Evolutionary conservation across 805 yeast species (phyloP), one percentile per base, ranked within the genome.

Genomic region (Nakazawaea ishiwadae): DNA sequence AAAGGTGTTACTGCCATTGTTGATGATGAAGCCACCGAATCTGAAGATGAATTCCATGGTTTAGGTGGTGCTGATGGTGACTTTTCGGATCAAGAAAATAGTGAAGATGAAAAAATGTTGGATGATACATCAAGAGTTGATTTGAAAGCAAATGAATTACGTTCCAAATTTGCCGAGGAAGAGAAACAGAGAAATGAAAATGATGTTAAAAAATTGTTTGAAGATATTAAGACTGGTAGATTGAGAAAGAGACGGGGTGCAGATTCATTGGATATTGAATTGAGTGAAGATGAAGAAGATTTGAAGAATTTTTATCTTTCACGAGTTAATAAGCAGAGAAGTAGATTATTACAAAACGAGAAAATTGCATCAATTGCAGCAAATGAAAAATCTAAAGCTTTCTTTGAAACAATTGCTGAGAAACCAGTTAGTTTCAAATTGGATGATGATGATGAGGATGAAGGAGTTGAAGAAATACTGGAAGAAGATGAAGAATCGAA

Each of bases 21-120:
- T 56, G 91, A 86, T 52, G 81, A 83, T 37, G 93, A 85, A 65
- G 95, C 95, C 33, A 89, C 77, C 50, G 95, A 86, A 63, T 84
- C 93, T 28, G 95, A 86, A 46, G 95, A 86, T 66, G 95, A 86
- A 64, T 86, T 88, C 85, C 74, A 74, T 37, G 95, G 93, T 3
- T 52, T 83, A 37, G 93, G 91, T 48, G 95, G 95, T 45, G 66
- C 54, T 5, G 90, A 83, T 50, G 84, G 80, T 3, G 81, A 76
- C 46, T 41, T 54, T 1, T 71, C 77, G 14, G 81, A 73, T 46
- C 76, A 66, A 32, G 82, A 79, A 39, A 77, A 84, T 55, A 77
- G 86, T 19, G 95, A 85, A 47, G 85, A 84, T 53, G 93, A 84
- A 59, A 70, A 64, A 47, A 79, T 85, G 87, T 72, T 84, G 44